Percentiles rank a stretch among this genome's conserved stretches.
These are phyloP conservation scores for Glycine latifolia DNA, from an alignment of 306 rosid species.

Conservation along the genomic window DNA sequence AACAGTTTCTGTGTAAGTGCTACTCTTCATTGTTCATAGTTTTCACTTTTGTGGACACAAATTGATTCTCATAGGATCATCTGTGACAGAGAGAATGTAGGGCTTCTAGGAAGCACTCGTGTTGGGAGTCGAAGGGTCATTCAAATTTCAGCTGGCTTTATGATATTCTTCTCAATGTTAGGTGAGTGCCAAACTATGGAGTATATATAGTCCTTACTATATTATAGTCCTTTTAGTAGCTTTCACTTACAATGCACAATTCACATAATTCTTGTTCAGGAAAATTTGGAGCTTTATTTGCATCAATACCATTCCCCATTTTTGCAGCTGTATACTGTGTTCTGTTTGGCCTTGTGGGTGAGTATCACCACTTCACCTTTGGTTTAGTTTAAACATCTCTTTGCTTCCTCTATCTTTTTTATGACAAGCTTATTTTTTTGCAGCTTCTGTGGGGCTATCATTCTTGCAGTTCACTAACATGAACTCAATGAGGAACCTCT, in stretches of 20 bases:
- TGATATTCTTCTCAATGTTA: constrained; percentile 95
- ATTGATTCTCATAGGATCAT: constrained; percentile 33
- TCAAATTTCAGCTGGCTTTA: constrained; percentile 97
- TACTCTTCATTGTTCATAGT: constrained; percentile 11
- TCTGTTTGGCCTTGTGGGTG: constrained; percentile 96
- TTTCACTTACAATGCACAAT: constrained; percentile 2
- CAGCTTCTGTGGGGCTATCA: constrained; percentile 99
- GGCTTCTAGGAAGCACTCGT: constrained; percentile 97
- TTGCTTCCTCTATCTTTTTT: constrained; percentile 32
- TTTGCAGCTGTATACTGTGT: constrained; percentile 94
- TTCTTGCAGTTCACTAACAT: constrained; percentile 99
- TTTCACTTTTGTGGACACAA: constrained; percentile 19
- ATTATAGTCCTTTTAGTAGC: background rate
- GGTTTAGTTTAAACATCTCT: background rate
- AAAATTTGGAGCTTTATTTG: constrained; percentile 96
- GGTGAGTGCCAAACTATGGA: constrained; percentile 57
- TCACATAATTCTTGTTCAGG: constrained; percentile 59
- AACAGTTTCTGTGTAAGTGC: constrained; percentile 86
- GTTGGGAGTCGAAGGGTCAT: constrained; percentile 98
- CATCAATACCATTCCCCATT: constrained; percentile 93
- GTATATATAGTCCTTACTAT: constrained; percentile 18
- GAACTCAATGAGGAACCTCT: constrained; percentile 98
- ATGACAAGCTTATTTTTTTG: constrained; percentile 25
- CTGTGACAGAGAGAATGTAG: constrained; percentile 85
- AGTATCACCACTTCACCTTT: constrained; percentile 38